Conservation (phyloP, 495 filamentous ascomycete species). For the Bacidia gigantensis region DNA sequence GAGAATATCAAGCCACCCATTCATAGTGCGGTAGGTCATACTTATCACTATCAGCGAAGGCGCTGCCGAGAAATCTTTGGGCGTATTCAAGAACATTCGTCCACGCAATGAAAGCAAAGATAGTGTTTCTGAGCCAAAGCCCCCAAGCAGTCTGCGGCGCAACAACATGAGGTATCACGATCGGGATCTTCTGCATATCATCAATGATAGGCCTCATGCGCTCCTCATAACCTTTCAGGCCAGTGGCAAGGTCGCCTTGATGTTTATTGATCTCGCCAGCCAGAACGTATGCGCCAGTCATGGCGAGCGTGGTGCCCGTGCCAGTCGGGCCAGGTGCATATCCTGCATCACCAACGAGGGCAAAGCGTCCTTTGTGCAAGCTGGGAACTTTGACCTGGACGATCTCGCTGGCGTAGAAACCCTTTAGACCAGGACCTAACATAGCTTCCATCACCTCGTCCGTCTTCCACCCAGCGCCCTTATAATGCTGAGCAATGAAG, state of each 20-base stretch:
- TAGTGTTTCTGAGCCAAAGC: neutral
- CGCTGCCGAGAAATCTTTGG: too few species aligned
- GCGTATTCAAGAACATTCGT: too few species aligned
- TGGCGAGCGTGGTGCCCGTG: conserved; percentile 29
- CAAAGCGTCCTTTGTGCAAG: conserved; percentile 26
- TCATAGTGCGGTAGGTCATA: too few species aligned
- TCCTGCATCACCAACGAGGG: conserved; percentile 30
- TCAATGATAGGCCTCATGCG: conserved; percentile 30
- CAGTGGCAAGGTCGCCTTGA: conserved; percentile 21
- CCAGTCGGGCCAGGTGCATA: conserved; percentile 29
- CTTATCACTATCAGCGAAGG: too few species aligned
- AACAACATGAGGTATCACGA: conserved; percentile 18
- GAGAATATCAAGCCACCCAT: too few species aligned
- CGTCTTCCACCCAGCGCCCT: conserved; percentile 31
- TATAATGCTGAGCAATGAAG: conserved; percentile 24
- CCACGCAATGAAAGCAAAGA: neutral
- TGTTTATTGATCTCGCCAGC: conserved; percentile 32
- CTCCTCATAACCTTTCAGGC: conserved; percentile 29
- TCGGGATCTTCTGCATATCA: conserved; percentile 25
- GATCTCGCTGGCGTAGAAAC: conserved; percentile 36
- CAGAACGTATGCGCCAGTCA: conserved; percentile 35
- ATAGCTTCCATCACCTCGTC: conserved; percentile 30
- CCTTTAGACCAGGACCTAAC: conserved; percentile 25
- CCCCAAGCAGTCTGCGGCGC: conserved; percentile 30
- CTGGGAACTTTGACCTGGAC: conserved; percentile 31